These are phyloP conservation scores for Russula vinacea DNA, from an alignment of 768 basidiomycete species.

Conservation along the genomic window DNA sequence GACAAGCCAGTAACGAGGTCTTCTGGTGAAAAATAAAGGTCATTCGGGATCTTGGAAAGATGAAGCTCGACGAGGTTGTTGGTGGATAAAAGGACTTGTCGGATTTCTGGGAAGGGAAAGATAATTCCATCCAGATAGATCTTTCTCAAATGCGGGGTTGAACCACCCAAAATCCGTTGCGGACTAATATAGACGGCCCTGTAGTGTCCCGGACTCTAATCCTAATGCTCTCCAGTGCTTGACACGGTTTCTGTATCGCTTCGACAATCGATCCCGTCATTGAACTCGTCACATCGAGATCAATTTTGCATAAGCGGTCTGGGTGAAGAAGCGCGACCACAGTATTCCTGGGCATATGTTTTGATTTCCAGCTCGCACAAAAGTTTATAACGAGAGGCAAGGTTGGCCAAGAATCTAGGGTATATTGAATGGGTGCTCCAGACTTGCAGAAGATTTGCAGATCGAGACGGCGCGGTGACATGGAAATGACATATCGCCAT, in stretches of 20 bases:
- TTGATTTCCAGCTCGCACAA: too few relatives aligned
- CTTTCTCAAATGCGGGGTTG: not conserved
- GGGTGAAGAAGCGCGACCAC: not conserved
- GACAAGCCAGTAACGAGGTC: too few relatives aligned
- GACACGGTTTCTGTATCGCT: conserved; percentile 33
- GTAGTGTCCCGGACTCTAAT: conserved; percentile 37
- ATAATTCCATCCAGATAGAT: not conserved
- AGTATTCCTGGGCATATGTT: not conserved
- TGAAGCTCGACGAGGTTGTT: too few relatives aligned
- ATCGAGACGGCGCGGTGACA: too few relatives aligned
- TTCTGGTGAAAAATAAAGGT: too few relatives aligned
- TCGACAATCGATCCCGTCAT: conserved; percentile 30
- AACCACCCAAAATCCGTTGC: not conserved
- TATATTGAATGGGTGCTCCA: too few relatives aligned
- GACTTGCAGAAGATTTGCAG: too few relatives aligned
- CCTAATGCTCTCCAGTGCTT: conserved; percentile 14
- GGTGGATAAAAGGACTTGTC: too few relatives aligned
- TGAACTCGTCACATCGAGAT: not conserved
- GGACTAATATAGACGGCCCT: conserved; percentile 33
- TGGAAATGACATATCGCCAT: too few relatives aligned
- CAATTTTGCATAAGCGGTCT: not conserved
- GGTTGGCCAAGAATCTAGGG: too few relatives aligned
- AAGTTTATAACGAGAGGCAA: too few relatives aligned
- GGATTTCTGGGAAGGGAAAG: not conserved
- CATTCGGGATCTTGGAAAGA: too few relatives aligned